Evolutionary conservation across 148 eudicot species (phyloP), one percentile per base, ranked within the genome.

Genomic region (Vaccinium myrtillus): DNA sequence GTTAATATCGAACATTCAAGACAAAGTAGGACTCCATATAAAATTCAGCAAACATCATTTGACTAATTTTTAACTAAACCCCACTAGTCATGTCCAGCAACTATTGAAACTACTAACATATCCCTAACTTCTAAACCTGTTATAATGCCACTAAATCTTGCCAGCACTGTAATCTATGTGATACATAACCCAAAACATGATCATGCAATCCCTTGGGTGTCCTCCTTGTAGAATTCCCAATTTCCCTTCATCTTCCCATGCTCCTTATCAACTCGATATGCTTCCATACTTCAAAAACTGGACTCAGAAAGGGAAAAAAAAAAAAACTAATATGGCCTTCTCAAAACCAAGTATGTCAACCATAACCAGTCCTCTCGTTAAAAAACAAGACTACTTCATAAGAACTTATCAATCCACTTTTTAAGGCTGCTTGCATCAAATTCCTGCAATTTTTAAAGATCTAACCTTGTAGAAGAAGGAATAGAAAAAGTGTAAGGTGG

Each of bases 111-210:
- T 65, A 25, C 23, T 5, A 18, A 11, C 30, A 67, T 13, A 67
- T 25, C 73, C 73, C 69, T 8, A 61, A n/a, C 69, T 67, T 67
- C 73, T 67, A 67, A 67, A 67, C 14, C 32, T 25, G 73, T 23
- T 67, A 67, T 67, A 67, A 67, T 67, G 32, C 73, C 73, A 67
- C 73, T 67, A 67, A 67, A 25, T 67, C 73, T 67, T 23, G 73
- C 73, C 73, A 67, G 73, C 73, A 67, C 32, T 67, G 32, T 27
- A 25, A 67, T 67, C 36, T 25, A 67, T 25, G 32, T 23, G 36
- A 67, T 67, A 25, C 15, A n/a, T 65, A 65, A 65, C 70, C 30
- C 70, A 9, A 23, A 63, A 65, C 11, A 65, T 65, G 30, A 65
- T 9, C 32, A 65, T 10, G 13, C 10, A 23, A 65, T 23, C 30